Conservation (phyloP, 345 rosid species). For the Hibiscus mutabilis region DNA sequence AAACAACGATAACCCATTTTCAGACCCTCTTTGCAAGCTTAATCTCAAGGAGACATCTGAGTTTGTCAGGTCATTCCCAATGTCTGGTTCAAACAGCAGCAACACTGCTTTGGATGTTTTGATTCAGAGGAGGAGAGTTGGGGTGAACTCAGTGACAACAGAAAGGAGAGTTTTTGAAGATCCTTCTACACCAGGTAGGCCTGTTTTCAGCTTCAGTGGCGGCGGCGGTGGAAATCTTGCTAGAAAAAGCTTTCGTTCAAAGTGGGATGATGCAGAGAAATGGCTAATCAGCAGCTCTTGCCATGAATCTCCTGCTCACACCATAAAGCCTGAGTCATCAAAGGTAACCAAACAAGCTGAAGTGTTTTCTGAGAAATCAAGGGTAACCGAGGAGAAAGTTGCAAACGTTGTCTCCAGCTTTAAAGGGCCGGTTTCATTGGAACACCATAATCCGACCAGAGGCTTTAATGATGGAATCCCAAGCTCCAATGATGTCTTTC, state of each 20-base stretch:
- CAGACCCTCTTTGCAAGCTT: constrained; percentile 65
- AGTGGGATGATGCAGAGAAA: constrained; percentile 95
- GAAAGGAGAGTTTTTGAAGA: constrained; percentile 44
- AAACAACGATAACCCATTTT: constrained; percentile 42
- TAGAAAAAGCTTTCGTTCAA: constrained; percentile 78
- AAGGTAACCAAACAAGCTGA: constrained; percentile 31
- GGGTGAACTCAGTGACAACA: constrained; percentile 27
- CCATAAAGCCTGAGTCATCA: constrained; percentile 26
- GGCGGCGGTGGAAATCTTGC: constrained; percentile 26
- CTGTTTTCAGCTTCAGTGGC: constrained; percentile 57
- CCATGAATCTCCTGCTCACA: constrained; percentile 65
- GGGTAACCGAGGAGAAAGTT: constrained; percentile 29
- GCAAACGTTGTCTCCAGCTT: constrained; percentile 13
- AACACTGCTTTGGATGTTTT: constrained; percentile 23
- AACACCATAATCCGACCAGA: constrained; percentile 20
- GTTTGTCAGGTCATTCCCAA: constrained; percentile 59
- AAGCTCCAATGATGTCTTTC: constrained; percentile 39
- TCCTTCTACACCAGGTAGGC: constrained; percentile 80
- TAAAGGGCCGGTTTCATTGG: constrained; percentile 21
- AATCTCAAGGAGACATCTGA: constrained; percentile 70
- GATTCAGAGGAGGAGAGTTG: constrained; percentile 27
- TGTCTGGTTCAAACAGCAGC: constrained; percentile 22
- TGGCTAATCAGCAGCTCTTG: constrained; percentile 61
- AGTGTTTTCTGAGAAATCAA: constrained; percentile 25
- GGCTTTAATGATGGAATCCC: constrained; percentile 45